Evolutionary conservation across 306 rosid genomes (phyloP), one percentile per base, ranked within the genome.

Genomic region (Carpinus fangiana): DNA sequence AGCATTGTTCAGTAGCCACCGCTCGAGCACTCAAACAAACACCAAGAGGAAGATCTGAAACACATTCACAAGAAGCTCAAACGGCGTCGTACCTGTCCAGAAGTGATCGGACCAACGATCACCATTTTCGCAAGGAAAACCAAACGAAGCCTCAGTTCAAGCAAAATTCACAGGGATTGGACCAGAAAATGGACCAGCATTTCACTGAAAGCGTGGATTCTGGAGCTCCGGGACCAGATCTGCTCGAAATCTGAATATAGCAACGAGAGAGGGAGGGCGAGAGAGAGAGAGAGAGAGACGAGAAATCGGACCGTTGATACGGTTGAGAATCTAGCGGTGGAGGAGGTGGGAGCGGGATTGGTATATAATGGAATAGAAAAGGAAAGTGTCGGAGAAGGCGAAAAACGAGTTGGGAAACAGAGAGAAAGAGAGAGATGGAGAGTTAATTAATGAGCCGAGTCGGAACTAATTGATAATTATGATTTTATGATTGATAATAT

Each of bases 71-170:
- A 66, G 38, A 69, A 38, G 70, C 60, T 70, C 45, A 75, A 73
- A 28, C 17, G 10, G 4, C 38, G 8, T 84, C 76, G 81, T 75
- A 92, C 98, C 98, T 94, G 98, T 51, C 91, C 96, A 79, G 90
- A 92, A 82, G 97, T 89, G 11, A 94, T 78, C 17, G 94, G 92
- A 78, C 90, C 76, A 34, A 79, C 73, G 79, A 89, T 82, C 72
- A 76, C 76, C 97, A 94, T 94, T 76, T 81, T 59, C 7, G 74
- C 5, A 20, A 64, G 55, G 72, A 62, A 74, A 77, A 51, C 56
- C 38, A 48, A 81, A 46, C 20, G 53, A 61, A 54, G 76, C 36
- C 23, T 73, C 50, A 38, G 80, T 12, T 12, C 84, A 73, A 48
- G 80, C 78, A 59, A 71, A 73, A 84, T 74, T 79, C 55, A 79